Conservation (phyloP, 73 alveolate species). For the Paramecium caudatum region DNA sequence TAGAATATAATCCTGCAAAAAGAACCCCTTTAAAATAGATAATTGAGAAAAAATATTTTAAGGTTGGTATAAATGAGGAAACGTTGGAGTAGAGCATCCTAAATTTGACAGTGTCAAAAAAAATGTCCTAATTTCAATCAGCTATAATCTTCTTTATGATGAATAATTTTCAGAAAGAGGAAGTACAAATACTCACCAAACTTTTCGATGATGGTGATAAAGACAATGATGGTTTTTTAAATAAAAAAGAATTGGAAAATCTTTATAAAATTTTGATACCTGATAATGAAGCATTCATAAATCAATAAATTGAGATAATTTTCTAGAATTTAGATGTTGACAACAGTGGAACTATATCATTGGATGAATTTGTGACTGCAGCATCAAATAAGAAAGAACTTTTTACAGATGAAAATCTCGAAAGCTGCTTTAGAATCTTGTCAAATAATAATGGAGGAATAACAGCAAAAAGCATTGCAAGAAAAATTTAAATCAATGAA, state of each 20-base stretch:
- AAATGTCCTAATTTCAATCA: not conserved
- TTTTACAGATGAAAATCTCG: not conserved
- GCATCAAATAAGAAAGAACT: constrained; percentile 1
- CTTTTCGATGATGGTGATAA: not conserved
- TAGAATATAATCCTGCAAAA: not conserved
- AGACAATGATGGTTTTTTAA: not conserved
- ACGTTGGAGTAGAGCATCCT: not conserved
- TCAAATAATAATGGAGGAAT: not conserved
- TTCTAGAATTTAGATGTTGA: not conserved
- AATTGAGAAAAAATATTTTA: not conserved
- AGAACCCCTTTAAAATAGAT: not conserved
- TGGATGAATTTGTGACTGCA: not conserved
- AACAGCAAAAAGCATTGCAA: not conserved
- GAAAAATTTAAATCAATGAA: not conserved
- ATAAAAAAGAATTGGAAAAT: not conserved
- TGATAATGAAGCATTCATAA: not conserved
- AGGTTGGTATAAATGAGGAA: not conserved
- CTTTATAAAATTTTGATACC: not conserved
- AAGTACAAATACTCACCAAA: not conserved
- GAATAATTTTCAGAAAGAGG: not conserved
- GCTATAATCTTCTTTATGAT: not conserved
- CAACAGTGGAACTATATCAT: not conserved
- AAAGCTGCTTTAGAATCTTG: not conserved
- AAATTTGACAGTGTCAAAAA: not conserved
- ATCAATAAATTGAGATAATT: not conserved